phyloP scores from a whole-genome alignment of 2,329 filamentous ascomycete genomes.

The Fusarium luffae region DNA sequence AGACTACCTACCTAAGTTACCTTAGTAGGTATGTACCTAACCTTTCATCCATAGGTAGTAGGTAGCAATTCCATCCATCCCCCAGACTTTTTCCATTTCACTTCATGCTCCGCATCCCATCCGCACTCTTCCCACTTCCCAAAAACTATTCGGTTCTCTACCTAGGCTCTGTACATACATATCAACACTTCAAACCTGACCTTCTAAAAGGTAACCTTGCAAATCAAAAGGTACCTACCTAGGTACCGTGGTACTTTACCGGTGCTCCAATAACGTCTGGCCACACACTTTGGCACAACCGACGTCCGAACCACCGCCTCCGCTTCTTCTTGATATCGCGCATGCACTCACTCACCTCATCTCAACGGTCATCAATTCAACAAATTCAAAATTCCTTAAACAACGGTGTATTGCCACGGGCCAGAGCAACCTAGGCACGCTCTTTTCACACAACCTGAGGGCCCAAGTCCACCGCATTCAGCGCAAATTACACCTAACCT shows the following conservation, averaged over 20 bases:
- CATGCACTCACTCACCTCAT: slow-evolving; percentile 9
- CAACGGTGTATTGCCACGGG: slow-evolving; percentile 15
- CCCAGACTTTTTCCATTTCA: slow-evolving; percentile 23
- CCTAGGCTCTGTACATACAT: slow-evolving; percentile 14
- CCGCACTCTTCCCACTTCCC: not conserved
- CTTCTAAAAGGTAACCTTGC: slow-evolving; percentile 16
- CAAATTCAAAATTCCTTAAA: slow-evolving; percentile 26
- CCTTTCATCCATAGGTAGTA: not conserved
- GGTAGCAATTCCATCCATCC: slow-evolving; percentile 31
- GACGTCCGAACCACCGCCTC: slow-evolving; percentile 24
- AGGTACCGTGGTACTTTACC: not conserved
- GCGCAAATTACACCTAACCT: slow-evolving; percentile 25
- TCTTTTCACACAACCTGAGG: slow-evolving; percentile 17
- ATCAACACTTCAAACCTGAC: slow-evolving; percentile 23
- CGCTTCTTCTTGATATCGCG: slow-evolving; percentile 34
- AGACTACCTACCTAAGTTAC: not conserved
- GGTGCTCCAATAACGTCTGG: slow-evolving; percentile 12
- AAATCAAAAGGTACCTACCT: slow-evolving; percentile 12
- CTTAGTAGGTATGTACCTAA: not conserved
- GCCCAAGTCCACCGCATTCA: slow-evolving; percentile 28
- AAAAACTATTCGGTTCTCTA: not conserved
- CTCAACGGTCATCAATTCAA: slow-evolving; percentile 12
- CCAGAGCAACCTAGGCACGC: slow-evolving; percentile 10
- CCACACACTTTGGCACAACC: slow-evolving; percentile 26
- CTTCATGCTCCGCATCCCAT: slow-evolving; percentile 17